Evolutionary conservation across 1,139 yeast genomes (phyloP).

Genomic region (Lodderomyces beijingensis): DNA sequence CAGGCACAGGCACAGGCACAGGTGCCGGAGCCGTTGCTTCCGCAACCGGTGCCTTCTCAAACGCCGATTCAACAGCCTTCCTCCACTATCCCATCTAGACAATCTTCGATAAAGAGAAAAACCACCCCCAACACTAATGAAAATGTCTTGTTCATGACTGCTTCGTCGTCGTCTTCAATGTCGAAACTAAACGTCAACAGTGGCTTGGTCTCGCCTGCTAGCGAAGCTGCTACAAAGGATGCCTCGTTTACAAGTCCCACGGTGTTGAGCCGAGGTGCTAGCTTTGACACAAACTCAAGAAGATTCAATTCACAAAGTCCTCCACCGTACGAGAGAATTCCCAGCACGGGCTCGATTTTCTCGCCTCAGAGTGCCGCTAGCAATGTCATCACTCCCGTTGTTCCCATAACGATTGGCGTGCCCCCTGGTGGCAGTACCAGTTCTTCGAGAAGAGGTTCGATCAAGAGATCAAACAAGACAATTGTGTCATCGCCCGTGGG

Average conservation of each 20-base stretch:
- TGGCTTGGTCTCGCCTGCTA: background rate
- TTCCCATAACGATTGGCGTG: conserved; percentile 19
- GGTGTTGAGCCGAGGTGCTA: background rate
- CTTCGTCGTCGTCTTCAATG: background rate
- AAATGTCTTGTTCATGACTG: no score
- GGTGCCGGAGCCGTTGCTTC: no score
- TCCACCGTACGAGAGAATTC: conserved; percentile 9
- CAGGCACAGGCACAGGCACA: no score
- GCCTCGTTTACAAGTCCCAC: no score
- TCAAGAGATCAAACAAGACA: conserved; percentile 29
- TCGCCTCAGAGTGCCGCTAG: conserved; percentile 6
- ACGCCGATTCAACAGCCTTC: conserved; percentile 8
- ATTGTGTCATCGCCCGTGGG: conserved; percentile 55
- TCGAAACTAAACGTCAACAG: background rate
- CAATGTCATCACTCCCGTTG: conserved; percentile 1
- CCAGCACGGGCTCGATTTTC: conserved; percentile 5
- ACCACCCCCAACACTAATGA: no score
- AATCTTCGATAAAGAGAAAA: no score
- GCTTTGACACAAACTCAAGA: conserved; percentile 1
- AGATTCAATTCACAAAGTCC: conserved; percentile 13
- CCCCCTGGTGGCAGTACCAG: conserved; percentile 8
- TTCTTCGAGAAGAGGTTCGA: conserved; percentile 19
- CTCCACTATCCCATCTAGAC: no score
- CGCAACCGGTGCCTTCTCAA: conserved; percentile 1
- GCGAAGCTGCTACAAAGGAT: background rate